These are phyloP conservation scores for Cylindrodendrum hubeiense DNA, from an alignment of 2,329 filamentous ascomycete species.

Conservation along the genomic window DNA sequence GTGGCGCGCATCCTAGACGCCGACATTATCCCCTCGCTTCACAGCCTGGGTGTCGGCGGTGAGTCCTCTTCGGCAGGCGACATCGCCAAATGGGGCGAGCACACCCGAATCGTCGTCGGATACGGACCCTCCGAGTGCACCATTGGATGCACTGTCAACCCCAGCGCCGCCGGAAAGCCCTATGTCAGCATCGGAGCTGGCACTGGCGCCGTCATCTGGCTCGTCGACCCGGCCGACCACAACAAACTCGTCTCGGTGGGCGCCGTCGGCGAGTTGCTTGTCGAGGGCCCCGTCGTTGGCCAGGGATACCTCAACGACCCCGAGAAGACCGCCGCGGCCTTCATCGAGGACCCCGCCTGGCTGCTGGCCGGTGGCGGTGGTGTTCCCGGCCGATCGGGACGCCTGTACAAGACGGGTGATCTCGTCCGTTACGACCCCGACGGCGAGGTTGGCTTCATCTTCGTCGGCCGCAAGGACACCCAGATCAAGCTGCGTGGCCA, in stretches of 20 bases:
- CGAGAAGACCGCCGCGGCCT: slow-evolving; percentile 68
- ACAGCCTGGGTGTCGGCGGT: slow-evolving; percentile 63
- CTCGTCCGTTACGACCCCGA: slow-evolving; percentile 66
- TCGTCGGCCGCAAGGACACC: slow-evolving; percentile 74
- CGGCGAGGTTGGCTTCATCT: slow-evolving; percentile 66
- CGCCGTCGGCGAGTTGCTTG: slow-evolving; percentile 64
- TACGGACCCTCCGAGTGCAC: slow-evolving; percentile 69
- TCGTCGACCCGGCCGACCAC: slow-evolving; percentile 62
- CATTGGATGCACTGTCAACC: slow-evolving; percentile 63
- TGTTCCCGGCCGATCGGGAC: slow-evolving; percentile 53
- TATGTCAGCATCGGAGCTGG: slow-evolving; percentile 60
- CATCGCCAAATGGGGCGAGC: slow-evolving; percentile 60
- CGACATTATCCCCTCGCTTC: slow-evolving; percentile 58
- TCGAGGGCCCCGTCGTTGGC: slow-evolving; percentile 72
- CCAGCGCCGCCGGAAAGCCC: slow-evolving; percentile 50
- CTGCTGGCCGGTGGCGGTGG: slow-evolving; percentile 54
- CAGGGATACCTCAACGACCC: slow-evolving; percentile 71
- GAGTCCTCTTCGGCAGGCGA: slow-evolving; percentile 66
- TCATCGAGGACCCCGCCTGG: slow-evolving; percentile 69
- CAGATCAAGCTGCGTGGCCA: slow-evolving; percentile 77
- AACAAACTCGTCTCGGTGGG: slow-evolving; percentile 62
- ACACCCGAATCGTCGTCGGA: slow-evolving; percentile 62
- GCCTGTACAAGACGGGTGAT: slow-evolving; percentile 72
- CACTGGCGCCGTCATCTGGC: slow-evolving; percentile 62
- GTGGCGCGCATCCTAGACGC: slow-evolving; percentile 61